phyloP scores from a whole-genome alignment of 73 alveolate genomes.

The Tetrahymena elliotti region DNA sequence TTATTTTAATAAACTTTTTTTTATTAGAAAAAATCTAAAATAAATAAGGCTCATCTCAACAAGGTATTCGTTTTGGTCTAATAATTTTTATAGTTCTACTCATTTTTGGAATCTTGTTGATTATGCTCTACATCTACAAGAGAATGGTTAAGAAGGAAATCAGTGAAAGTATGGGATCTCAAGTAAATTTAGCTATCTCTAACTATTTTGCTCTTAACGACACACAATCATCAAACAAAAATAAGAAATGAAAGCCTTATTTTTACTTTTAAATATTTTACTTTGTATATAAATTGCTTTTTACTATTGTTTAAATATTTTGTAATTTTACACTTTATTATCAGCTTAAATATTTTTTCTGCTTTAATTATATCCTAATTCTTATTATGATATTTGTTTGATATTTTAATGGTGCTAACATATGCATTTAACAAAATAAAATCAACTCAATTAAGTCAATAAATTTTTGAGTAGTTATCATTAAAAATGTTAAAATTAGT shows the following conservation, averaged over 20 bases:
- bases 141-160: not conserved
- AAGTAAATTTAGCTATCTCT: not conserved
- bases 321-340: too few relatives aligned
- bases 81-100: not conserved
- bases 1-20: not conserved
- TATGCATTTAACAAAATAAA: too few relatives aligned
- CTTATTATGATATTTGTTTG: too few relatives aligned
- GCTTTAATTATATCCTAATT: too few relatives aligned
- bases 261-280: not conserved
- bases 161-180: not conserved
- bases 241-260: not conserved
- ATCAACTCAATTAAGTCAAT: too few relatives aligned
- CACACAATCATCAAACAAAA: not conserved
- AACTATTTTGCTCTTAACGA: not conserved
- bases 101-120: not conserved
- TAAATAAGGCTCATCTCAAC: not conserved
- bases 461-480: too few relatives aligned
- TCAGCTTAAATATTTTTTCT: too few relatives aligned
- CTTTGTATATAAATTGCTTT: not conserved
- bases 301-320: not conserved
- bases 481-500: too few relatives aligned
- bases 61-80: not conserved
- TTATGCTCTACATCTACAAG: not conserved
- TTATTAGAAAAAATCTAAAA: not conserved
- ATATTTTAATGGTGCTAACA: too few relatives aligned